Evolutionary conservation across 441 rosid genomes (phyloP).

Genomic region (Pelargonium australe): DNA sequence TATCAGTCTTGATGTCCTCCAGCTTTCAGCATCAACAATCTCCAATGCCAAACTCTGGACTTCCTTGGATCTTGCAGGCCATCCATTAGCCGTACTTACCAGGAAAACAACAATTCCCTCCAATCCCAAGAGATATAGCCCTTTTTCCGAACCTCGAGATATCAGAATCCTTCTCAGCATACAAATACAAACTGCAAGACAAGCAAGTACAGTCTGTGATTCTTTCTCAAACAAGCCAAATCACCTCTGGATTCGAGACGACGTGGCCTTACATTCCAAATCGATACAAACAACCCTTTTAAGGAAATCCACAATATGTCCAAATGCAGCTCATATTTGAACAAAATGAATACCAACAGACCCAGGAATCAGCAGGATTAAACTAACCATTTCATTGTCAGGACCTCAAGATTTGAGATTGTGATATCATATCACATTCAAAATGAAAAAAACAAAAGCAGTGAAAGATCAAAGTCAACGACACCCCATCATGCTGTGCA

Average conservation of each 20-base stretch:
- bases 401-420: background rate
- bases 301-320: background rate
- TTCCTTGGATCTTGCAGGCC: slow-evolving; percentile 34
- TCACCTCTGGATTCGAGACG: slow-evolving; percentile 25
- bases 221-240: slow-evolving; percentile 5
- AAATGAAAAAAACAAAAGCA: background rate
- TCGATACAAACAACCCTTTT: slow-evolving; percentile 8
- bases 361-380: slow-evolving; percentile 2
- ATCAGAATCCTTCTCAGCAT: background rate
- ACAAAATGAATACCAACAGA: background rate
- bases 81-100: slow-evolving; percentile 18
- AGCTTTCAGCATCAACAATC: slow-evolving; percentile 1
- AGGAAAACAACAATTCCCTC: slow-evolving; percentile 7
- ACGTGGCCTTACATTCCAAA: slow-evolving; percentile 1
- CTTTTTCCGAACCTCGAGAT: background rate
- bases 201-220: slow-evolving; percentile 6
- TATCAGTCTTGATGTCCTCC: slow-evolving; percentile 1
- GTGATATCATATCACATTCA: background rate
- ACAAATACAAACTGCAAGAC: background rate
- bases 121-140: background rate
- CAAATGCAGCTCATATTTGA: slow-evolving; percentile 1
- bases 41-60: slow-evolving; percentile 26
- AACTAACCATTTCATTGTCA: background rate
- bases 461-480: slow-evolving; percentile 14
- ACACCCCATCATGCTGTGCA: slow-evolving; percentile 9